phyloP scores from a whole-genome alignment of 1,284 basidiomycete species.

The Rhodotorula glutinis region DNA sequence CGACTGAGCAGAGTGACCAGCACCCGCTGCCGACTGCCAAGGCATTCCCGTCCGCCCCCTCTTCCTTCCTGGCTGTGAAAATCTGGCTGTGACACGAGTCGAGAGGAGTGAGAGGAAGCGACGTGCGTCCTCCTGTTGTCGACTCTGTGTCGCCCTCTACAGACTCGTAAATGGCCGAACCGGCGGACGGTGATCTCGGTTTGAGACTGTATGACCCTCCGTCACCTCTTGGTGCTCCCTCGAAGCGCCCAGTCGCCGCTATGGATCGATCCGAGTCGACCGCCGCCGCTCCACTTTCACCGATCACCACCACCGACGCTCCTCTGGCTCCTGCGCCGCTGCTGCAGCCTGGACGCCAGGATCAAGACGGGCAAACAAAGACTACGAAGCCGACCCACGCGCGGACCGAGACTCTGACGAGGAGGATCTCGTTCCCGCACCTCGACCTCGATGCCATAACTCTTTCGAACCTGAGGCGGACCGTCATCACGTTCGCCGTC shows the following conservation, averaged over 20 bases:
- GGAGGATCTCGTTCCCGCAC: constrained; percentile 27
- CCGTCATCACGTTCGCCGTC: constrained; percentile 74
- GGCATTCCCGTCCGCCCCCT: no score
- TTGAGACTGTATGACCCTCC: background rate
- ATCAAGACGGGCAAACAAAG: background rate
- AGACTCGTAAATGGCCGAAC: background rate
- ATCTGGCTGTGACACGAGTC: no score
- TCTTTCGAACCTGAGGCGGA: constrained; percentile 60
- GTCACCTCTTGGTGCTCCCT: no score
- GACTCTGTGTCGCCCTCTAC: background rate
- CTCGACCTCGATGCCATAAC: constrained; percentile 54
- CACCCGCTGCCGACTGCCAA: no score
- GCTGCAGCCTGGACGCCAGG: background rate
- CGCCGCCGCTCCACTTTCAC: no score
- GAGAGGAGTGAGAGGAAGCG: no score
- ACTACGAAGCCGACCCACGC: background rate
- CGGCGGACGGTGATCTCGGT: background rate
- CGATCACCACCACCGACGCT: background rate
- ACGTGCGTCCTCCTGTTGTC: background rate
- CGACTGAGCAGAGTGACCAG: no score
- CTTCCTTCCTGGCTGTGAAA: no score
- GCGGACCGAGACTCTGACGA: constrained; percentile 12
- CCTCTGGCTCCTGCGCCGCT: background rate
- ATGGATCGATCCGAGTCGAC: no score
- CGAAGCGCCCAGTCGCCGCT: no score